phyloP scores from a whole-genome alignment of 129 eudicot genomes.

The Pseudognaphalium luteoalbum region DNA sequence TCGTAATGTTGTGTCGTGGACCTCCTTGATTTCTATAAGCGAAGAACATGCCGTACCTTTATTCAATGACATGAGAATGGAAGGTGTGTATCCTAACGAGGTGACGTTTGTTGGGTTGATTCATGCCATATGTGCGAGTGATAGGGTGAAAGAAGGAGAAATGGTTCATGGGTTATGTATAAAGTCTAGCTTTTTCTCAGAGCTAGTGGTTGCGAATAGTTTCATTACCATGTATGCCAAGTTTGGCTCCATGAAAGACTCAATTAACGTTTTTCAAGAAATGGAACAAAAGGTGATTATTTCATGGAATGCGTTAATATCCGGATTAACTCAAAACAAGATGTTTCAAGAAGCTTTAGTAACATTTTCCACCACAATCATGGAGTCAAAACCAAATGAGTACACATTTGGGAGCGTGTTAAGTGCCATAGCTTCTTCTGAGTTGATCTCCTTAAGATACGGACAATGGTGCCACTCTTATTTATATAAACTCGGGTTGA shows the following conservation, averaged over 20 bases:
- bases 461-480: slow-evolving; percentile 75
- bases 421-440: slow-evolving; percentile 79
- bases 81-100: slow-evolving; percentile 69
- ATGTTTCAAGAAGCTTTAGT: slow-evolving; percentile 69
- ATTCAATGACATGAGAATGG: slow-evolving; percentile 62
- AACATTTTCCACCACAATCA: slow-evolving; percentile 44
- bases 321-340: slow-evolving; percentile 65
- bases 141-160: slow-evolving; percentile 63
- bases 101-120: slow-evolving; percentile 76
- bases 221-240: slow-evolving; percentile 87
- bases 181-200: slow-evolving; percentile 54
- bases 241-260: slow-evolving; percentile 55
- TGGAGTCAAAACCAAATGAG: slow-evolving; percentile 57
- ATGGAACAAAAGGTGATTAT: slow-evolving; percentile 53
- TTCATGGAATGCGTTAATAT: slow-evolving; percentile 84
- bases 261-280: slow-evolving; percentile 58
- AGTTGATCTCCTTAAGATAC: slow-evolving; percentile 60
- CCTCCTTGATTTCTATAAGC: slow-evolving; percentile 74
- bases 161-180: slow-evolving; percentile 74
- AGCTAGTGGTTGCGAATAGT: slow-evolving; percentile 67
- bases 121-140: slow-evolving; percentile 49
- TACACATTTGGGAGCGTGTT: slow-evolving; percentile 85
- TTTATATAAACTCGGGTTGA: slow-evolving; percentile 62
- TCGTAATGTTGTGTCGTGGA: slow-evolving; percentile 85
- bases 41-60: slow-evolving; percentile 56